Base-by-base conservation (phyloP, 495 filamentous ascomycete species). In the Xylaria castorea region DNA sequence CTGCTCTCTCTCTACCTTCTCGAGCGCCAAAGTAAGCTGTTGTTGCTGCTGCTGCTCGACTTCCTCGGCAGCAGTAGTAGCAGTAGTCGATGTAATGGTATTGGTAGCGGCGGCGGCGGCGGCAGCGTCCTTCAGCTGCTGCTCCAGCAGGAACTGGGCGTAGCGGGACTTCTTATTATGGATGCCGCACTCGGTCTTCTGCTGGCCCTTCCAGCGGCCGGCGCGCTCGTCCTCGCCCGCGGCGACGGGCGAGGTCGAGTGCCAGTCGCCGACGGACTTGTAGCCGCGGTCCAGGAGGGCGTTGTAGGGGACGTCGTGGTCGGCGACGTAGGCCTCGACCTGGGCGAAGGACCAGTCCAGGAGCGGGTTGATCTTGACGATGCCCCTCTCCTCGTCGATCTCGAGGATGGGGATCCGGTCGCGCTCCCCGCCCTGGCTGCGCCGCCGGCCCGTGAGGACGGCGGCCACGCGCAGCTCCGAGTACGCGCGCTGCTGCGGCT, bases 281-380 rank as follows among this genome's bases (percentile, higher is more conserved):
- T 99, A 99, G 20, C 97, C 94, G 68, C 85, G 86, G 84, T 98
- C 93, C 5, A 99, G 87, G 14, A 99, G 87, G 68, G 87, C 91
- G 78, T 99, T 99, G 87, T 97, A 98, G 1, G 96, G 97, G 5
- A 99, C 93, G 70, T 96, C 79, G 84, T 97, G 88, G 73, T 92
- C 90, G 68, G 89, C 86, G 85, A 97, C 86, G 81, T 99, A 99
- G 44, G 87, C 87, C 82, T 93, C 89, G 58, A 99, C 96, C 80
- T 98, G 92, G 68, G 89, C 83, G 82, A 98, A 98, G 51, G 90
- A 86, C 96, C 96, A 99, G 86, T 97, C 97, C 75, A 94, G 95
- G 55, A 99, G 86, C n/a, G 96, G 97, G 85, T 99, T 99, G 87
- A 99, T 90, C 86, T 99, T 99, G 89, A 98, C 89, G 64, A 98